These are phyloP conservation scores for Fusarium burgessii DNA, from an alignment of 2,329 filamentous ascomycete species.

Conservation along the genomic window DNA sequence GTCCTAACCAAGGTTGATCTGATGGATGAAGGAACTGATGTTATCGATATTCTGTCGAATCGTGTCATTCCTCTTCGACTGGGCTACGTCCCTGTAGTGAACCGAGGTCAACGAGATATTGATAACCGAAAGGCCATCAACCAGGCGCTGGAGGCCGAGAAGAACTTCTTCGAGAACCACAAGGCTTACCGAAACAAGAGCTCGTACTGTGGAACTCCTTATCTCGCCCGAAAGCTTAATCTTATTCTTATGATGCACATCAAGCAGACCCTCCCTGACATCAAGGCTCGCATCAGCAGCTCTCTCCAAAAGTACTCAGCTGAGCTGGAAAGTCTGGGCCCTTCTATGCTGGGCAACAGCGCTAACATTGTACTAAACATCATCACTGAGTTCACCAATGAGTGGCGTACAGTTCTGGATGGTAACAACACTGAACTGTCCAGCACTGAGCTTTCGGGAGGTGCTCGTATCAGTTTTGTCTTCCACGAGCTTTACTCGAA, in stretches of 20 bases:
- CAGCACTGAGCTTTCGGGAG: conserved; percentile 92
- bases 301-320: conserved; percentile 91
- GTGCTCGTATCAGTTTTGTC: conserved; percentile 98
- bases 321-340: conserved; percentile 86
- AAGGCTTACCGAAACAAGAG: conserved; percentile 99
- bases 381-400: conserved; percentile 98
- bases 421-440: conserved; percentile 97
- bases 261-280: conserved; percentile 98
- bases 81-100: conserved; percentile 97
- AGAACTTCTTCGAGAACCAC: conserved; percentile 98
- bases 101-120: conserved; percentile 97
- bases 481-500: conserved; percentile 99
- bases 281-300: conserved; percentile 95
- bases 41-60: conserved; percentile 97
- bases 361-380: conserved; percentile 98
- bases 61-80: conserved; percentile 95
- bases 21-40: conserved; percentile 98
- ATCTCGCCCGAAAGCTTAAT: conserved; percentile 95
- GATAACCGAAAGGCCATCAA: conserved; percentile 98
- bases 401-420: conserved; percentile 95
- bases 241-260: conserved; percentile 99
- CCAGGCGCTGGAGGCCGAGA: conserved; percentile 90
- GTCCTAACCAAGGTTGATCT: conserved; percentile 98
- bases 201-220: conserved; percentile 97
- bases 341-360: conserved; percentile 95